phyloP scores from a whole-genome alignment of 139 green algal species.

The Chlamydomonas sp. region DNA sequence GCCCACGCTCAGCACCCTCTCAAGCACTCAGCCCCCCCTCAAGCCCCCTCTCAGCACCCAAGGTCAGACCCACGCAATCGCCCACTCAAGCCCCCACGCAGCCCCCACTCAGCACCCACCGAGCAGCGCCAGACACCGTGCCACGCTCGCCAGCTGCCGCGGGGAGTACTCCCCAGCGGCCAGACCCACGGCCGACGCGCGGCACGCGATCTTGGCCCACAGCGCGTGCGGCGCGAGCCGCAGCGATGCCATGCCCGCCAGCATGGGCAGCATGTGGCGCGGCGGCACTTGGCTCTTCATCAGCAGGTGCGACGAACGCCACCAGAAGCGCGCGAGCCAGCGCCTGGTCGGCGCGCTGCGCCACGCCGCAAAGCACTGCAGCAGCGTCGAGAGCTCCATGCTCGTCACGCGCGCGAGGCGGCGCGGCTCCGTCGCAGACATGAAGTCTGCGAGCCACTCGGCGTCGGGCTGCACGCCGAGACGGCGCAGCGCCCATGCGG shows the following conservation, averaged over 20 bases:
- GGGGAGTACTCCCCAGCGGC: background rate
- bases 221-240: background rate
- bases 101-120: too few species aligned
- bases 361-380: background rate
- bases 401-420: background rate
- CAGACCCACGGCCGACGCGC: background rate
- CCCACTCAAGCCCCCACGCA: background rate
- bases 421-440: background rate
- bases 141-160: background rate
- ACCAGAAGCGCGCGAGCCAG: slow-evolving; percentile 7
- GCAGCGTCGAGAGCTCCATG: background rate
- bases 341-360: background rate
- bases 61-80: too few species aligned
- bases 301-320: background rate
- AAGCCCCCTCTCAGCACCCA: too few species aligned
- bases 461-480: background rate
- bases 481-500: background rate
- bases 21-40: too few species aligned
- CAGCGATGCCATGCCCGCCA: background rate
- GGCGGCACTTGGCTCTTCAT: background rate
- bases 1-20: too few species aligned
- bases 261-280: background rate
- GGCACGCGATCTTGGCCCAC: background rate
- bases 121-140: background rate
- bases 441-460: background rate